Percentiles rank a stretch among this genome's conserved stretches.
Conservation (phyloP, 495 filamentous ascomycete species). For the Tuber indicum region DNA sequence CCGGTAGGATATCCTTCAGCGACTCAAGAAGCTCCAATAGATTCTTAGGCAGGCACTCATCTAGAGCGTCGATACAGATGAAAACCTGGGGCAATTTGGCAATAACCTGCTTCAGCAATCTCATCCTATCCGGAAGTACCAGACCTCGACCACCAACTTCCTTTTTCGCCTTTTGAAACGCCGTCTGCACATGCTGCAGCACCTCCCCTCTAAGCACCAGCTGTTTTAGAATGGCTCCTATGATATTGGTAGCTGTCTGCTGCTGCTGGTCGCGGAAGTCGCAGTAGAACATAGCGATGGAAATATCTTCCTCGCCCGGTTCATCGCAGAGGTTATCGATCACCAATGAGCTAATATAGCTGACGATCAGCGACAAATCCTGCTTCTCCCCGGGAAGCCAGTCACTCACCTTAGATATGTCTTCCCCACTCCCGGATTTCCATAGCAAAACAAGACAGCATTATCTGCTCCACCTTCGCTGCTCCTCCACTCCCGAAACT, state of each 20-base stretch:
- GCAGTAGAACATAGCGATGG: not conserved
- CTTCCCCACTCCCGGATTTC: not conserved
- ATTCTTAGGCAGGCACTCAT: not conserved
- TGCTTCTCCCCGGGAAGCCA: not conserved
- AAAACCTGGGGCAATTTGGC: not conserved
- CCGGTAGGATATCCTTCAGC: not conserved
- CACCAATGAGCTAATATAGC: not conserved
- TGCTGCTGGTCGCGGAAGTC: not conserved
- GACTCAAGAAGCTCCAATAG: not conserved
- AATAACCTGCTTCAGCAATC: not conserved
- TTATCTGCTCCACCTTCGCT: not conserved
- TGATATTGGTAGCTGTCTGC: not conserved
- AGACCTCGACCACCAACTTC: not conserved
- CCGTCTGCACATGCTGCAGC: fast-evolving
- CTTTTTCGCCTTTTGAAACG: not conserved
- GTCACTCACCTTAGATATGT: not conserved
- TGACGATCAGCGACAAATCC: not conserved
- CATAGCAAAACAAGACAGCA: not conserved
- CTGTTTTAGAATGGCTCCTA: not conserved
- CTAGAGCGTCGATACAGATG: not conserved
- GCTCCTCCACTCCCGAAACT: not conserved
- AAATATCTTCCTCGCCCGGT: not conserved
- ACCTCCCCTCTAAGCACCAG: not conserved
- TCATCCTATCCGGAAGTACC: not conserved
- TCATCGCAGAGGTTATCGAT: not conserved